Conservation (phyloP, 2,329 filamentous ascomycete species). For the Chaetomium sp. region DNA sequence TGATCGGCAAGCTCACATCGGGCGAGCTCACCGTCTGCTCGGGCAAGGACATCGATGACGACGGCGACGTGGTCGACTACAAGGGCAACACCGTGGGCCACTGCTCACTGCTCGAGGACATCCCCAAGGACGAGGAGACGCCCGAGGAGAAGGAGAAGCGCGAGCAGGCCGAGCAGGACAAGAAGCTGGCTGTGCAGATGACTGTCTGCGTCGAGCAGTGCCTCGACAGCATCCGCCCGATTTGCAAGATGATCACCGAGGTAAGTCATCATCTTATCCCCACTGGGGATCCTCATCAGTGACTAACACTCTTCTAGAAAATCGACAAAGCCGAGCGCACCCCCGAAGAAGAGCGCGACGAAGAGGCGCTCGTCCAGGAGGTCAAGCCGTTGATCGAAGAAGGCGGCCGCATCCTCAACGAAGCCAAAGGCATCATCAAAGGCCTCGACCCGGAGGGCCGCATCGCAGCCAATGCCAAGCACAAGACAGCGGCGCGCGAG, state of each 20-base stretch:
- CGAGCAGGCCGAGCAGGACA: slow-evolving; percentile 57
- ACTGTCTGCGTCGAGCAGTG: slow-evolving; percentile 66
- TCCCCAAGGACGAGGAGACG: slow-evolving; percentile 45
- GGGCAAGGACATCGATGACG: slow-evolving; percentile 63
- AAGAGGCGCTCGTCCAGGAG: slow-evolving; percentile 78
- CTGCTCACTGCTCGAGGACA: slow-evolving; percentile 58
- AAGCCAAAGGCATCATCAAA: slow-evolving; percentile 80
- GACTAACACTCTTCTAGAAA: slow-evolving; percentile 41
- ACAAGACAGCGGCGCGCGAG: slow-evolving; percentile 66
- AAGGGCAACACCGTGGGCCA: slow-evolving; percentile 63
- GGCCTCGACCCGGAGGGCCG: slow-evolving; percentile 83
- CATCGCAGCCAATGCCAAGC: slow-evolving; percentile 79
- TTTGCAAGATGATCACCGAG: slow-evolving; percentile 80
- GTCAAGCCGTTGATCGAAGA: slow-evolving; percentile 88
- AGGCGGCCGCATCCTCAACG: slow-evolving; percentile 71
- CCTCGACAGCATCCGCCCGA: slow-evolving; percentile 74
- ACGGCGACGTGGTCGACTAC: slow-evolving; percentile 65
- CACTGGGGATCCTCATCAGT: too few species aligned
- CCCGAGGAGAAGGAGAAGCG: slow-evolving; percentile 52
- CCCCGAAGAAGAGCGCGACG: slow-evolving; percentile 80
- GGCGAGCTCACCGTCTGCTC: slow-evolving; percentile 59
- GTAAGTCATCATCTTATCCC: slow-evolving; percentile 38
- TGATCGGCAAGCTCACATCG: slow-evolving; percentile 61
- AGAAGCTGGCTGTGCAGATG: slow-evolving; percentile 73
- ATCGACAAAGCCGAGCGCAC: slow-evolving; percentile 76